A percentile compares a stretch with the other conserved stretches of the same genome.
phyloP scores from a whole-genome alignment of 2,329 filamentous ascomycete species.

The Hymenotorrendiella dingleyae region DNA sequence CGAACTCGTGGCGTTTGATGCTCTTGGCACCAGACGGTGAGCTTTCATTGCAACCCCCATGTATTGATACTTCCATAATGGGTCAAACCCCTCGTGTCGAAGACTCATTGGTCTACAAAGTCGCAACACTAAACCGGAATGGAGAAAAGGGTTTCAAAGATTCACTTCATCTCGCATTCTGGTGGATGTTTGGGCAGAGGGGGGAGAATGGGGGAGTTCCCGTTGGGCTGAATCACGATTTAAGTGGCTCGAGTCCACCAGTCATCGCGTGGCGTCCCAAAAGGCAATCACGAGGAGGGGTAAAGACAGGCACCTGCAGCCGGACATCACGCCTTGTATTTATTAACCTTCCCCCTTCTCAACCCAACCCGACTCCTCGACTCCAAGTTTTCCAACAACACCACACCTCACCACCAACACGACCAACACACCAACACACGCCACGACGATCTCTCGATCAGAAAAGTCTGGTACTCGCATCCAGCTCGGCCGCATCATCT shows the following conservation, averaged over 20 bases:
- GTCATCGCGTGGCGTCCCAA: slow-evolving; percentile 13
- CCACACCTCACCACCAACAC: slow-evolving; percentile 2
- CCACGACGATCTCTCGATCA: neutral
- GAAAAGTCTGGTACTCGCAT: neutral
- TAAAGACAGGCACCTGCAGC: neutral
- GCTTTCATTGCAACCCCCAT: slow-evolving; percentile 1
- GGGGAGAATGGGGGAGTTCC: neutral
- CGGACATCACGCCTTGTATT: slow-evolving; percentile 9
- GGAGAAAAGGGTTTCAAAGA: slow-evolving; percentile 15
- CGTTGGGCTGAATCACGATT: too few relatives aligned
- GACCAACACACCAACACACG: neutral
- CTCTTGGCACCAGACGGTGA: slow-evolving; percentile 15
- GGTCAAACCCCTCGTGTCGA: slow-evolving; percentile 25
- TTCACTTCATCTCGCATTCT: neutral
- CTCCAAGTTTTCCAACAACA: slow-evolving; percentile 10
- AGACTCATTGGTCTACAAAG: slow-evolving; percentile 19
- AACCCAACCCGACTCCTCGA: neutral
- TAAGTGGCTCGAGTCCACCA: too few relatives aligned
- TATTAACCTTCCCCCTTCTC: slow-evolving; percentile 3
- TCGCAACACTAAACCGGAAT: slow-evolving; percentile 17
- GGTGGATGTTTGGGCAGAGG: slow-evolving; percentile 1
- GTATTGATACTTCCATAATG: slow-evolving; percentile 9
- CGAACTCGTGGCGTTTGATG: too few relatives aligned
- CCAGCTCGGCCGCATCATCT: neutral
- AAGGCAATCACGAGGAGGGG: slow-evolving; percentile 2